phyloP scores from a whole-genome alignment of 1,139 yeast genomes.

The Pichia sp. region DNA sequence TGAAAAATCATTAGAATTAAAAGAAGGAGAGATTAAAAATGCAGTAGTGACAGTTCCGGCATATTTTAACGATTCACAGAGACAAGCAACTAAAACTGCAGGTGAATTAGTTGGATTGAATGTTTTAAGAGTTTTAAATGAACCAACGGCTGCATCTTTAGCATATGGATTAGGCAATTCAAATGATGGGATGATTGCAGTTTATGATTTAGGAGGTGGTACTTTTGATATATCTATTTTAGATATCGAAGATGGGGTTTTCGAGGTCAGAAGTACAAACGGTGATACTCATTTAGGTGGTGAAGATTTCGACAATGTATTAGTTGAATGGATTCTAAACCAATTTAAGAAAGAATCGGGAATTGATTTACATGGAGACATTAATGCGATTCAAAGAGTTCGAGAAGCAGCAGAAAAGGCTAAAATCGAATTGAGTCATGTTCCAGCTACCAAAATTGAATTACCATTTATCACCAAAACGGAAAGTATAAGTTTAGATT shows the following conservation, averaged over 20 bases:
- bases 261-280: constrained; percentile 75
- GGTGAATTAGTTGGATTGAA: constrained; percentile 62
- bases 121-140: constrained; percentile 63
- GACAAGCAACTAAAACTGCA: constrained; percentile 70
- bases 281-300: constrained; percentile 84
- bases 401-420: constrained; percentile 66
- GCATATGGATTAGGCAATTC: constrained; percentile 62
- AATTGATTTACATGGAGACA: constrained; percentile 35
- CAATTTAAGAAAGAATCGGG: constrained; percentile 38
- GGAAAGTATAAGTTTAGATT: constrained; percentile 35
- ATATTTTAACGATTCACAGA: constrained; percentile 68
- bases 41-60: constrained; percentile 82
- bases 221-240: constrained; percentile 74
- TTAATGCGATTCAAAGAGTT: constrained; percentile 54
- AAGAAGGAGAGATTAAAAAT: constrained; percentile 33
- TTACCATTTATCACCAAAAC: constrained; percentile 50
- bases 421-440: constrained; percentile 64
- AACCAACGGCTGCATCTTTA: constrained; percentile 77
- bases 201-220: constrained; percentile 78
- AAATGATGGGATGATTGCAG: constrained; percentile 63
- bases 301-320: constrained; percentile 65
- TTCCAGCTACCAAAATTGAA: constrained; percentile 44
- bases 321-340: constrained; percentile 45
- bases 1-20: constrained; percentile 31
- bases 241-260: constrained; percentile 75